Evolutionary conservation across 371 early-diverging fungal species (phyloP), one percentile per base, ranked within the genome.

Genomic region (Saksenaea vasiformis): DNA sequence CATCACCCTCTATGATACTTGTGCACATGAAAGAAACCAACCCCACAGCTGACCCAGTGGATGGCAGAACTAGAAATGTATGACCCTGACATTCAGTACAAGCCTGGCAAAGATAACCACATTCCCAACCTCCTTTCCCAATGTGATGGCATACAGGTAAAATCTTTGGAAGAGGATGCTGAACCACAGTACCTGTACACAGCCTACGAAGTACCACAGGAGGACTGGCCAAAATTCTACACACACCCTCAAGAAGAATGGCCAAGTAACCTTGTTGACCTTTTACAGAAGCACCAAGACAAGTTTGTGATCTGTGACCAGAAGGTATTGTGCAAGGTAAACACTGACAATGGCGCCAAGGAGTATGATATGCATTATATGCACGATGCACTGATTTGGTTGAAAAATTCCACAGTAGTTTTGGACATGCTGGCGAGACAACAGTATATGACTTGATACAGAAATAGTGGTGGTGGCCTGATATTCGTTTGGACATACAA

Each of bases 1-100:
- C 80, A 85, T 67, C 76, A 82, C 14, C 56, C 80, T 2, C 3
- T 56, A 1, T 13, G 27, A 28, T 15, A 62, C 80, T 26, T 81
- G 57, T 56, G 68, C 68, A 0, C 11, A 17, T 27, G 39, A 54
- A 37, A 4, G 28, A 64, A 57, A 17, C 59, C 65, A 0, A 64
- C 65, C 0, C 55, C 65, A 22, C 5, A 54, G 2, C 54, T 64
- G 4, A 39, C 56, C 0, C 41, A 67, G 0, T 73, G 68, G 70
- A 0, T 24, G n/a, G 15, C 55, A 0, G 68, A 73, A 44, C 31
- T 69, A 0, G 67, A 69, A 54, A 37, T 62, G 2, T 70, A 61
- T 54, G 61, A 61, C 8, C 66, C 74, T 13, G 60, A 67, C 0
- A 71, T 76, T 61, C 60, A 17, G n/a, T n/a, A n/a, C n/a, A n/a